Evolutionary conservation across 139 green algal genomes (phyloP).

Genomic region (Chloropicon primus): DNA sequence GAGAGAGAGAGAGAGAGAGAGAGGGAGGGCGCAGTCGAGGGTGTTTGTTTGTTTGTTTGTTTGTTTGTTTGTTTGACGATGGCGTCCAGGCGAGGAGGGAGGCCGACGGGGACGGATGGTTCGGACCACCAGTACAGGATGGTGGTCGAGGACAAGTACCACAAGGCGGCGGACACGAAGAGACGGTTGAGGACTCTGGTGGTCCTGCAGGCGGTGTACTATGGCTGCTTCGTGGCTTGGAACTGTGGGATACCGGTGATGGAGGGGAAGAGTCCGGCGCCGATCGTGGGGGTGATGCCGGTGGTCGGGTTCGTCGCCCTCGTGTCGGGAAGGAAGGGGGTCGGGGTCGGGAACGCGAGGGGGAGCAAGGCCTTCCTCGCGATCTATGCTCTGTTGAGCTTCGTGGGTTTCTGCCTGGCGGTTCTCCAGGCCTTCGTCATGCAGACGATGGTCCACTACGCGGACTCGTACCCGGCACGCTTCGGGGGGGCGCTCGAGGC

Average conservation of each 20-base stretch:
- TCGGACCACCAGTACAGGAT: neutral
- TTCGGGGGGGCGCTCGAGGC: neutral
- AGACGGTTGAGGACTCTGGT: neutral
- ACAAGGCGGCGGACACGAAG: neutral
- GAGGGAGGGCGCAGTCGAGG: too few species aligned
- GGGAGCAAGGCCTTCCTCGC: neutral
- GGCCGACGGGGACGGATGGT: neutral
- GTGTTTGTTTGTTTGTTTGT: too few species aligned
- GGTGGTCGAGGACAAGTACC: neutral
- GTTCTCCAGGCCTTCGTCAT: neutral
- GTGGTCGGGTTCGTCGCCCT: neutral
- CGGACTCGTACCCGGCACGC: neutral
- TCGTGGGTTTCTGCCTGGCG: neutral
- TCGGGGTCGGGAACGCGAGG: neutral
- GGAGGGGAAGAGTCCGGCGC: neutral
- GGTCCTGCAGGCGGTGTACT: neutral
- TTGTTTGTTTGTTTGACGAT: too few species aligned
- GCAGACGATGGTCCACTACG: neutral
- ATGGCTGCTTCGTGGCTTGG: neutral
- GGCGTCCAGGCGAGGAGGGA: neutral
- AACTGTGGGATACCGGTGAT: neutral
- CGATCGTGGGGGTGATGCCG: neutral
- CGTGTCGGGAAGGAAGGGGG: neutral
- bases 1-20: too few species aligned
- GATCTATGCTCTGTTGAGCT: neutral